Evolutionary conservation across 2,329 filamentous ascomycete species (phyloP).

Genomic region (Cyphellophora europaea): DNA sequence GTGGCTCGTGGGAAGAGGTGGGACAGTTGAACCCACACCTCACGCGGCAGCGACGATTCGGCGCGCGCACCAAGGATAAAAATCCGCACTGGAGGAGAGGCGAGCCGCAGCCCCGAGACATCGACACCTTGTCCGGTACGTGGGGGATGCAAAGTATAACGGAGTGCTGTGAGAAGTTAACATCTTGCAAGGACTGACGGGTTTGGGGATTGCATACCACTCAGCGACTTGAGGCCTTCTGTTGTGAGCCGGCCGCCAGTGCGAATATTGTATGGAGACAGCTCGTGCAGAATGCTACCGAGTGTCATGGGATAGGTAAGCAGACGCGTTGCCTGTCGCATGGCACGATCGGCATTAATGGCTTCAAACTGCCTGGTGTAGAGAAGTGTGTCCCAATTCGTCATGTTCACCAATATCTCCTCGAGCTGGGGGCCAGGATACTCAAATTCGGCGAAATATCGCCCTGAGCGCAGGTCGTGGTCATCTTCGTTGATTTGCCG

Average conservation of each 20-base stretch:
- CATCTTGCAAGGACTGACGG: constrained; percentile 14
- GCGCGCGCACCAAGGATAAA: constrained; percentile 92
- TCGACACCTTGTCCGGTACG: constrained; percentile 63
- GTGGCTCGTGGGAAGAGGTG: constrained; percentile 89
- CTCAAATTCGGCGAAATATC: constrained; percentile 88
- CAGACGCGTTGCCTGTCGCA: constrained; percentile 87
- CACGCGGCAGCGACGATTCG: constrained; percentile 90
- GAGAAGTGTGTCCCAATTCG: constrained; percentile 94
- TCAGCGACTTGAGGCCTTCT: constrained; percentile 89
- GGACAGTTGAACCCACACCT: constrained; percentile 89
- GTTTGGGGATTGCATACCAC: too few relatives aligned
- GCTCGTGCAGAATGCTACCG: constrained; percentile 82
- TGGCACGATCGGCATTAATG: constrained; percentile 78
- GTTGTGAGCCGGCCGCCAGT: constrained; percentile 65
- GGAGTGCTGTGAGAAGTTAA: constrained; percentile 53
- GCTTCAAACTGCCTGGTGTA: constrained; percentile 74
- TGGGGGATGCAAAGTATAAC: constrained; percentile 88
- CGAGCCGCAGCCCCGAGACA: constrained; percentile 71
- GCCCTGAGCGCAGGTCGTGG: constrained; percentile 82
- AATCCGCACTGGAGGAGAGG: constrained; percentile 78
- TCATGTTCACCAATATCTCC: constrained; percentile 91
- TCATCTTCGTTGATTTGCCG: constrained; percentile 96
- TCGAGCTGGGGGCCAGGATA: constrained; percentile 86
- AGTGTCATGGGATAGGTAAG: constrained; percentile 91
- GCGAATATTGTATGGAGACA: constrained; percentile 83